Evolutionary conservation across 495 filamentous ascomycete species (phyloP), one percentile per base, ranked within the genome.

Genomic region (Neurospora sp.): DNA sequence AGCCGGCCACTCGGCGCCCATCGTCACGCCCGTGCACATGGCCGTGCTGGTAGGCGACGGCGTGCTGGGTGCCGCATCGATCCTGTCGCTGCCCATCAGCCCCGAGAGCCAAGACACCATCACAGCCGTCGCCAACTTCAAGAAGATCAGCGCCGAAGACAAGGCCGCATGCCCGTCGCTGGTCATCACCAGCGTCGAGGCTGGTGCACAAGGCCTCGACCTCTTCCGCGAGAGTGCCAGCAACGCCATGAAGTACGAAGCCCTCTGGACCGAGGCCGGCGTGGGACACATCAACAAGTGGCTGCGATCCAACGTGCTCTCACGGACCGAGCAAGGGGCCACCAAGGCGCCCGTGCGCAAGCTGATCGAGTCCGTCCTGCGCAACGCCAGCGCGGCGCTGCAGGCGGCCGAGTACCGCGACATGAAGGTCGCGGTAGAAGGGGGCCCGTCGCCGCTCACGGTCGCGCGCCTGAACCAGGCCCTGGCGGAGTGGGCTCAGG

Each of bases 11-110:
- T 83, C 88, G 68, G 87, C 87, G 31, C 80, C 90, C 44, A 84
- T 97, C 12, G 88, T 89, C 10, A 93, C 94, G 71, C 94, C 96
- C 0, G 93, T 97, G 17, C 96, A 99, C 76, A 91, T 90, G 79
- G 88, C 90, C 10, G 79, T 98, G 35, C 74, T 98, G 16, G 89
- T 96, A 40, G 90, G 89, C 3, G 86, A 90, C 53, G 94, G 93
- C 0, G 74, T 87, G 20, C 35, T 77, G 10, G 87, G 86, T 17
- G 85, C 84, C 4, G 79, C 81, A 22, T 75, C 77, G 16, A 72
- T 87, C 41, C 70, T 84, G 40, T 72, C 79, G 17, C 78, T 83
- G 69, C 80, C 86, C 8, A 69, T 79, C 4, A 65, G 80, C 20
- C 45, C 45, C 3, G 75, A 81, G 68, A 78, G 79, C 73, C 40